Conservation (phyloP, 2,329 filamentous ascomycete species). For the Phaeosphaeriaceae sp. region DNA sequence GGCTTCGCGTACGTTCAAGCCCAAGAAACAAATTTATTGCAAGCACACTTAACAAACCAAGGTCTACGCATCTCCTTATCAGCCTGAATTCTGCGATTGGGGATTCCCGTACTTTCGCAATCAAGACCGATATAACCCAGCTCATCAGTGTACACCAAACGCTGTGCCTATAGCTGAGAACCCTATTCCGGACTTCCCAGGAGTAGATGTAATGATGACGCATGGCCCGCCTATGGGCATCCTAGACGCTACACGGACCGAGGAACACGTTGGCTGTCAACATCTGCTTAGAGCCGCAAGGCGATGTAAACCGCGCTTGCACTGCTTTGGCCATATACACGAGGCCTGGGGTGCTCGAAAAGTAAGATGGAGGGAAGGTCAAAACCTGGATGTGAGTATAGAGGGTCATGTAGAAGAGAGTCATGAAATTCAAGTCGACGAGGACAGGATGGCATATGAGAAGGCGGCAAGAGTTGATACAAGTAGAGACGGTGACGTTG, state of each 20-base stretch:
- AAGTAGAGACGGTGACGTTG: conserved; percentile 27
- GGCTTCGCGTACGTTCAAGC: conserved; percentile 47
- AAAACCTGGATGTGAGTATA: conserved; percentile 22
- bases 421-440: conserved; percentile 24
- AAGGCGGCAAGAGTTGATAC: conserved; percentile 41
- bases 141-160: conserved; percentile 32
- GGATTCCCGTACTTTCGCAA: conserved; percentile 61
- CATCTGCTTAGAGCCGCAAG: conserved; percentile 59
- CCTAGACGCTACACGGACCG: conserved; percentile 52
- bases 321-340: conserved; percentile 70
- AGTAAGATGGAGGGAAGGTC: conserved; percentile 46
- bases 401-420: conserved; percentile 25
- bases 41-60: conserved; percentile 13
- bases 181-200: conserved; percentile 53
- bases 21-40: too few species aligned
- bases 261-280: conserved; percentile 59
- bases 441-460: conserved; percentile 23
- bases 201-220: conserved; percentile 64
- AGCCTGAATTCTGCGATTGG: conserved; percentile 62
- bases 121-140: conserved; percentile 60
- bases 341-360: conserved; percentile 53
- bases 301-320: conserved; percentile 60
- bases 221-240: conserved; percentile 64
- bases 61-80: conserved; percentile 62
- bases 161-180: conserved; percentile 39